phyloP scores from a whole-genome alignment of 768 basidiomycete species.

The Neoboletus magnificus region DNA sequence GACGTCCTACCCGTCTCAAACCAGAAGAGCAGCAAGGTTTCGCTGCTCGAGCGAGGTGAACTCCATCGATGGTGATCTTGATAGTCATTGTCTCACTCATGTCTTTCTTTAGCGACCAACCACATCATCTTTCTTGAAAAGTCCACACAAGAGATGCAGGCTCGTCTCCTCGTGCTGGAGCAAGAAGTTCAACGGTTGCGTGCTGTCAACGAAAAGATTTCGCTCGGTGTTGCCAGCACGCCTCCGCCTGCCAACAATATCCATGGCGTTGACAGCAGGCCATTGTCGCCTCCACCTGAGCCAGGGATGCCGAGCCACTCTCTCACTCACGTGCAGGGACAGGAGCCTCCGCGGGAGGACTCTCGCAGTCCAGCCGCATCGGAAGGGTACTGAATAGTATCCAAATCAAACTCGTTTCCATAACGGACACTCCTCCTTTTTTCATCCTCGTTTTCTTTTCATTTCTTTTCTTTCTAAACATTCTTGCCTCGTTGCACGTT shows the following conservation, averaged over 20 bases:
- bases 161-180: conserved; percentile 63
- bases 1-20: conserved; percentile 84
- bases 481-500: conserved; percentile 32
- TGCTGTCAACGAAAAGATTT: conserved; percentile 79
- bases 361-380: conserved; percentile 42
- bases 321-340: conserved; percentile 54
- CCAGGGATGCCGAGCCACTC: conserved; percentile 43
- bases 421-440: conserved; percentile 30
- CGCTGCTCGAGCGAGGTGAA: conserved; percentile 80
- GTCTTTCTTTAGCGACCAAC: conserved; percentile 57
- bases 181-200: conserved; percentile 68
- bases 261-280: conserved; percentile 42
- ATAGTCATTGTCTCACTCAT: conserved; percentile 10
- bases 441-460: conserved; percentile 31
- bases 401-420: conserved; percentile 18
- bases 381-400: conserved; percentile 28
- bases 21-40: conserved; percentile 90
- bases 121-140: conserved; percentile 74
- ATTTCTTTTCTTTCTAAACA: conserved; percentile 20
- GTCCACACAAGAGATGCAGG: conserved; percentile 66
- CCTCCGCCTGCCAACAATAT: conserved; percentile 51
- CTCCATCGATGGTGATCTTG: conserved; percentile 18
- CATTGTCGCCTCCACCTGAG: conserved; percentile 66
- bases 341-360: conserved; percentile 60
- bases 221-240: conserved; percentile 56